Base-by-base conservation (phyloP, 192 early-diverging fungal genomes). In the Rhizophagus clarus region DNA sequence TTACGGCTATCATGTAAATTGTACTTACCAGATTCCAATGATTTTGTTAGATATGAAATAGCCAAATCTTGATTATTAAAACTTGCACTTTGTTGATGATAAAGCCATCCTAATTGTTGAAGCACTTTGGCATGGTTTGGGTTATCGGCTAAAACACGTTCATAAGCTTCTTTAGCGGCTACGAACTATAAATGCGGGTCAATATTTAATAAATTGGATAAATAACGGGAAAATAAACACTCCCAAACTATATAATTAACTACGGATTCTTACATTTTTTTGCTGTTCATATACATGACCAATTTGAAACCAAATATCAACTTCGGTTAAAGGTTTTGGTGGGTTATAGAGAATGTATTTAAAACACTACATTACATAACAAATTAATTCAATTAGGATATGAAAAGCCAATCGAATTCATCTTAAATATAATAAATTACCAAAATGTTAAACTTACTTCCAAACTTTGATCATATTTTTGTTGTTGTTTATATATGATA, bases 241-340 rank as follows among this genome's bases (percentile, higher is more conserved):
- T 17, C 84, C 17, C 24, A 61, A 56, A 75, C 12, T 24, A 29
- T 14, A 61, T 34, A 31, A 63, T 67, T 11, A 17, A 66, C 40
- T 4, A 47, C 20, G 45, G 8, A 67, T 67, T 66, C 83, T 61
- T 84, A 93, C 92, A 74, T 99, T 96, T 60, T 96, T 96, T 83
- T 94, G 93, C 79, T 96, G 95, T 83, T 99, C 98, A 83, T 98
- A 93, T 3, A 97, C 95, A 75, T 97, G 96, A 10, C 97, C 98
- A 74, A 97, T 98, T 84, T 99, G 97, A 86, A 97, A 99, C 96
- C 96, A 97, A 62, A 99, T 96, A 82, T 99, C 98, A 4, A 91
- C 89, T 81, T 97, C 96, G 24, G 95, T 96, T 31, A 99, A 90
- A 31, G 98, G 98, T 76, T 91, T 93, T n/a, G 97, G 97, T 20